Conservation (phyloP, 305 asterid species). For the Ruellia speciosa region DNA sequence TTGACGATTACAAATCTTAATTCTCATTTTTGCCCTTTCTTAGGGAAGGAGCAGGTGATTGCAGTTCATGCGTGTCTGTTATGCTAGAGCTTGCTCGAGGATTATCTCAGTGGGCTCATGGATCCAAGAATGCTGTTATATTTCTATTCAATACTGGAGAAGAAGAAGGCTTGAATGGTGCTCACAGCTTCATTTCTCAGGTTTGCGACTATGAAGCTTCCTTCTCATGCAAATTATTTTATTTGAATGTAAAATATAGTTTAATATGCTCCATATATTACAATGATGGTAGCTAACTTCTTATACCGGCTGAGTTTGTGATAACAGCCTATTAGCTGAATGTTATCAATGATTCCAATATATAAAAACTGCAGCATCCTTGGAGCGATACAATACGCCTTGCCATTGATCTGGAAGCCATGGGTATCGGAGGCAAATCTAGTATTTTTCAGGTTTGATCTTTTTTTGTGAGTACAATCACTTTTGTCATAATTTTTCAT, state of each 20-base stretch:
- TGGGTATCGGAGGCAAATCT: slow-evolving; percentile 94
- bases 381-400: slow-evolving; percentile 76
- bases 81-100: slow-evolving; percentile 99
- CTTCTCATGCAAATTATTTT: slow-evolving; percentile 11
- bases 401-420: slow-evolving; percentile 97
- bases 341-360: slow-evolving; percentile 9
- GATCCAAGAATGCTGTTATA: slow-evolving; percentile 75
- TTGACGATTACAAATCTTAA: background rate
- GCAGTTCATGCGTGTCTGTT: slow-evolving; percentile 94
- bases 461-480: background rate
- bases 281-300: slow-evolving; percentile 9
- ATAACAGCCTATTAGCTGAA: slow-evolving; percentile 5
- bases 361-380: slow-evolving; percentile 62
- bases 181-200: slow-evolving; percentile 98
- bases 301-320: background rate
- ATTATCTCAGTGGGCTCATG: slow-evolving; percentile 95
- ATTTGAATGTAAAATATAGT: slow-evolving; percentile 3
- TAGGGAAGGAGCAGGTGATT: slow-evolving; percentile 99
- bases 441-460: slow-evolving; percentile 75
- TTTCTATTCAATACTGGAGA: slow-evolving; percentile 95
- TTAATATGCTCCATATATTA: slow-evolving; percentile 6
- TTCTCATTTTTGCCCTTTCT: slow-evolving; percentile 13
- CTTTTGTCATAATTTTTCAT: background rate
- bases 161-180: slow-evolving; percentile 96
- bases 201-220: slow-evolving; percentile 31